A percentile compares a stretch with the other conserved stretches of the same genome.
These are phyloP conservation scores for Lecanicillium sp. DNA, from an alignment of 2,329 filamentous ascomycete genomes.

Conservation along the genomic window DNA sequence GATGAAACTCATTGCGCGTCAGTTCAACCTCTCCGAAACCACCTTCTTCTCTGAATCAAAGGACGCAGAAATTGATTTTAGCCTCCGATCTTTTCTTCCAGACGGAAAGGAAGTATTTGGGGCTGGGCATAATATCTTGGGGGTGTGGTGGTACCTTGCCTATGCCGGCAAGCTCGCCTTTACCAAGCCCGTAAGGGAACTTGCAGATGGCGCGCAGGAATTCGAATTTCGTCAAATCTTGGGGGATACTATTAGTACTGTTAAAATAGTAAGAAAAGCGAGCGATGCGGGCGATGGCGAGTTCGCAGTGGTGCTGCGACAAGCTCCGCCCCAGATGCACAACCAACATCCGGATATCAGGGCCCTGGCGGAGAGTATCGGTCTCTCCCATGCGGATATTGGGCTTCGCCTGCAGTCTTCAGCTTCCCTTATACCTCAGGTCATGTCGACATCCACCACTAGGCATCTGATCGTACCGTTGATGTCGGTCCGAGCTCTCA, in stretches of 20 bases:
- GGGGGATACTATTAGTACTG: constrained; percentile 7
- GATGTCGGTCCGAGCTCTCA: constrained; percentile 7
- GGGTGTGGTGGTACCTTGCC: constrained; percentile 16
- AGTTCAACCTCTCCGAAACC: constrained; percentile 17
- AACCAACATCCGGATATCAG: constrained; percentile 7
- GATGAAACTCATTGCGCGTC: constrained; percentile 14
- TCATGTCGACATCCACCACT: constrained; percentile 13
- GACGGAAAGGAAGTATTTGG: constrained; percentile 15
- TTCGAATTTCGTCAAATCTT: constrained; percentile 10
- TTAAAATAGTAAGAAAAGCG: not conserved
- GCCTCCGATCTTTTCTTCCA: constrained; percentile 13
- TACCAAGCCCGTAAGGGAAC: not conserved
- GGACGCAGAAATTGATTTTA: not conserved
- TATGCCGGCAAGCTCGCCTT: constrained; percentile 9
- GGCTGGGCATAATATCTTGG: constrained; percentile 16
- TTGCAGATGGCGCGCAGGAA: constrained; percentile 4
- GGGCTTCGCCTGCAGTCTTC: not conserved
- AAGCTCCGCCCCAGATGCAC: constrained; percentile 10
- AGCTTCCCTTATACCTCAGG: constrained; percentile 8
- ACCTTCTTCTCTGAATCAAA: constrained; percentile 11
- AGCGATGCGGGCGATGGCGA: constrained; percentile 3
- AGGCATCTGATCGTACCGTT: constrained; percentile 12
- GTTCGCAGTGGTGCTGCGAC: constrained; percentile 9
- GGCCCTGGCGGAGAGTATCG: constrained; percentile 8
- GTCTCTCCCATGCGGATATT: constrained; percentile 6